Percentiles rank a stretch among this genome's conserved stretches.
Evolutionary conservation across 148 eudicot species (phyloP).

Genomic region (Drosera capensis): DNA sequence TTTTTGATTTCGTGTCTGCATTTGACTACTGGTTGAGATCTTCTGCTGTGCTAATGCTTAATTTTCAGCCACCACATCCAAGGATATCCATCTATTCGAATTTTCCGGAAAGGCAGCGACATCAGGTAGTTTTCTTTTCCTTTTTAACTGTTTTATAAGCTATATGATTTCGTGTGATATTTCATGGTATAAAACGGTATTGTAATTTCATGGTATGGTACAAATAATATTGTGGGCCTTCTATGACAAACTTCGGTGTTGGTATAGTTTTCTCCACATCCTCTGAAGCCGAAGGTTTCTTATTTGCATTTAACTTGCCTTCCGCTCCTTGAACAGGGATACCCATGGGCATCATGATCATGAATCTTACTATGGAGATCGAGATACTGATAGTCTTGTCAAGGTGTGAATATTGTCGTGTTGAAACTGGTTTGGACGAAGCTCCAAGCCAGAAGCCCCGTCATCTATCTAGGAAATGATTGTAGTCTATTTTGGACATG

Average conservation of each 20-base stretch:
- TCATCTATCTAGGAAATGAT: background rate
- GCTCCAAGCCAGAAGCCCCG: background rate
- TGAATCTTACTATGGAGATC: conserved; percentile 91
- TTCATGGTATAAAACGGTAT: no score
- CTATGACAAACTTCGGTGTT: no score
- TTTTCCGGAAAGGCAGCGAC: conserved; percentile 85
- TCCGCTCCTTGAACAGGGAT: conserved; percentile 32
- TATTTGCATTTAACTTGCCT: no score
- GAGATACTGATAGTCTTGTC: conserved; percentile 83
- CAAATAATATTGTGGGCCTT: no score
- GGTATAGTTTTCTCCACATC: no score
- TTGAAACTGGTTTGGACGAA: background rate
- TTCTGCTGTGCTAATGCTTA: conserved; percentile 9
- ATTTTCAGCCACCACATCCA: conserved; percentile 82
- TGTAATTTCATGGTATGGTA: no score
- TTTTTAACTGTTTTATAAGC: background rate
- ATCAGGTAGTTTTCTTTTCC: conserved; percentile 27
- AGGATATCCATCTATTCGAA: conserved; percentile 92
- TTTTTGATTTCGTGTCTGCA: no score
- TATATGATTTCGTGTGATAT: no score
- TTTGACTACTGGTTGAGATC: conserved; percentile 33
- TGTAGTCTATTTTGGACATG: background rate
- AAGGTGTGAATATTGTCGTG: conserved; percentile 29
- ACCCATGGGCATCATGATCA: conserved; percentile 82
- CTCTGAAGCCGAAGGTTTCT: no score